These are phyloP conservation scores for Xerocomellus amylosporus DNA, from an alignment of 768 basidiomycete species.

Conservation along the genomic window DNA sequence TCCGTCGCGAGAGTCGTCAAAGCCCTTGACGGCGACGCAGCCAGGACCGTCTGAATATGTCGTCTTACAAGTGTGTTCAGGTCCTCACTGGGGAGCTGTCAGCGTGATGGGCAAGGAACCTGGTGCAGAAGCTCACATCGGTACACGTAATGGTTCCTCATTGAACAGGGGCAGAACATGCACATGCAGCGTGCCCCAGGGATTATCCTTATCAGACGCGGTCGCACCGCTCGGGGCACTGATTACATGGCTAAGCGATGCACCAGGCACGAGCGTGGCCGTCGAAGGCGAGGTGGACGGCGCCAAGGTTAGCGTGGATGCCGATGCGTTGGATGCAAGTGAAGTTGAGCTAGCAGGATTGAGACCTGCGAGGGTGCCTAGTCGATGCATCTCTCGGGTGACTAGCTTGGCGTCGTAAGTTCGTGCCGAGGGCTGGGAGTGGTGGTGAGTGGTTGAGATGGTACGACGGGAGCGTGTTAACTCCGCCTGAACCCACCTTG, in stretches of 20 bases:
- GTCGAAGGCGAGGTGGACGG: conserved; percentile 41
- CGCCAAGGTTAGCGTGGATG: conserved; percentile 42
- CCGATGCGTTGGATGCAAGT: conserved; percentile 44
- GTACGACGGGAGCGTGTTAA: conserved; percentile 5
- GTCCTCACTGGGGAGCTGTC: conserved; percentile 63
- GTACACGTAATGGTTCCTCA: conserved; percentile 77
- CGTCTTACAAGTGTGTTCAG: conserved; percentile 77
- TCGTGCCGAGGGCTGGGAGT: conserved; percentile 54
- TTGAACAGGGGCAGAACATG: conserved; percentile 91
- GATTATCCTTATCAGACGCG: conserved; percentile 52
- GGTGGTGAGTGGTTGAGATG: conserved; percentile 8
- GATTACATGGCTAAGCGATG: conserved; percentile 33
- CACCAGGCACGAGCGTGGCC: conserved; percentile 28
- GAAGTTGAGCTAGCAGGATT: conserved; percentile 42
- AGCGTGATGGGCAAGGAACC: background rate
- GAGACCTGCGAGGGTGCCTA: conserved; percentile 59
- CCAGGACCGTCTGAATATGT: conserved; percentile 72
- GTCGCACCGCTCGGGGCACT: conserved; percentile 20
- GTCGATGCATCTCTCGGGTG: conserved; percentile 81
- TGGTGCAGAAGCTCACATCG: conserved; percentile 56
- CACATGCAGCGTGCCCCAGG: conserved; percentile 83
- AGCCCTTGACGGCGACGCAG: conserved; percentile 71
- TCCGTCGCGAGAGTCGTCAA: conserved; percentile 73
- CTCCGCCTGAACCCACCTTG: conserved; percentile 32
- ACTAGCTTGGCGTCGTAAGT: conserved; percentile 81